phyloP scores from a whole-genome alignment of 345 rosid species.

The Gossypium longicalyx region DNA sequence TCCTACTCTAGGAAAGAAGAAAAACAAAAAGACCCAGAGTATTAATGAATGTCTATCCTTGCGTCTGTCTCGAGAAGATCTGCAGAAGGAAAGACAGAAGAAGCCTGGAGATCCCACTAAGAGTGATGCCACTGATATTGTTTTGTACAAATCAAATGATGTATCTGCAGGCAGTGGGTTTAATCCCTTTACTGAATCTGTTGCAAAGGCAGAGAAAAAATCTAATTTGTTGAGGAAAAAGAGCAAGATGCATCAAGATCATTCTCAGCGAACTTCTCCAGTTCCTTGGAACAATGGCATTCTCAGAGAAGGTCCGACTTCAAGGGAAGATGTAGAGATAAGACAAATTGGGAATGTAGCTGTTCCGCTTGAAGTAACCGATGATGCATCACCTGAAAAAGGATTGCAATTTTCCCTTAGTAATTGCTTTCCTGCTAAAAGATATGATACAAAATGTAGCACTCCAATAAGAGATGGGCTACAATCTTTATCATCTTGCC shows the following conservation, averaged over 20 bases:
- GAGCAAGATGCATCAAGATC: conserved; percentile 35
- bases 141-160: conserved; percentile 24
- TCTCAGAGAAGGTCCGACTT: conserved; percentile 29
- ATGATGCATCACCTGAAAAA: conserved; percentile 34
- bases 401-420: conserved; percentile 40
- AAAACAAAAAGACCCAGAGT: conserved; percentile 34
- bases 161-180: conserved; percentile 31
- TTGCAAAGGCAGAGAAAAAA: conserved; percentile 39
- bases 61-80: conserved; percentile 29
- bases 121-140: conserved; percentile 21
- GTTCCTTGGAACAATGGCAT: conserved; percentile 28
- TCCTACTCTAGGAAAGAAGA: conserved; percentile 43
- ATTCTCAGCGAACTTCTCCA: conserved; percentile 29
- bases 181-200: conserved; percentile 36
- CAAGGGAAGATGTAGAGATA: conserved; percentile 28
- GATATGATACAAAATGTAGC: conserved; percentile 26
- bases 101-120: conserved; percentile 25
- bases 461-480: conserved; percentile 16
- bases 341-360: conserved; percentile 21
- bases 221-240: conserved; percentile 42
- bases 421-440: conserved; percentile 33
- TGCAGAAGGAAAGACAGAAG: conserved; percentile 28
- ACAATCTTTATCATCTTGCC: conserved; percentile 25
- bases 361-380: conserved; percentile 28
- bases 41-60: conserved; percentile 34